Evolutionary conservation across 2,329 filamentous ascomycete genomes (phyloP), one percentile per base, ranked within the genome.

Genomic region (Cordyceps javanica): DNA sequence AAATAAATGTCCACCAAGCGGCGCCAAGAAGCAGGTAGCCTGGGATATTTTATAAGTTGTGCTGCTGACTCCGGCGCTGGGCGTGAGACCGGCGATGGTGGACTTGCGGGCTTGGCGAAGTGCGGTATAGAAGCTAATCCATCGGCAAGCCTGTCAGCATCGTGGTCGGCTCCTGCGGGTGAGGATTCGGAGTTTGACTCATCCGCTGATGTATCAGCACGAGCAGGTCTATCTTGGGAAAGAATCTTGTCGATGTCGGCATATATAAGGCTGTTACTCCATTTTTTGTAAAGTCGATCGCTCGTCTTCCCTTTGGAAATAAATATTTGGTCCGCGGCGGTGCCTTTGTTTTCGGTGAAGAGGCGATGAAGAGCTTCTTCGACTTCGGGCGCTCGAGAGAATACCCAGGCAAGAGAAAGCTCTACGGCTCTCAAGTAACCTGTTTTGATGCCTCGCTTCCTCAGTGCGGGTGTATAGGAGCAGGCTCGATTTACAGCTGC

Each of bases 401-500:
- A 86, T 1, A 88, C 72, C 76, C 85, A 85, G 13, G 85, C 86
- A 56, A 89, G 76, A 10, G 86, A 80, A 44, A 88, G 70, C 69
- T 92, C 89, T 19, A 92, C 75, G 0, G 87, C 87, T 34, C 88
- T 81, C 56, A 92, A 86, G 66, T 91, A 91, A 16, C 89, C 89
- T n/a, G 89, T 89, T 64, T 88, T 88, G 11, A 92, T 83, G 4
- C 89, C 89, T 61, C 89, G 79, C 69, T 91, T 91, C 71, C 90
- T 90, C 8, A 87, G 84, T 55, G 83, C 85, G 55, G 86, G 80
- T 60, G 87, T 83, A 68, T 91, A 92, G 16, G 86, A 85, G 69
- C 89, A 92, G 34, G 77, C 69, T 50, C 88, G 78, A 55, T 80
- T 82, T 60, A 87, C 81, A 5, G 80, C 75, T 7, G 78, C 77